Percentiles rank a stretch among this genome's conserved stretches.
These are phyloP conservation scores for Trichothecium sympodiale DNA, from an alignment of 2,329 filamentous ascomycete genomes.

Conservation along the genomic window DNA sequence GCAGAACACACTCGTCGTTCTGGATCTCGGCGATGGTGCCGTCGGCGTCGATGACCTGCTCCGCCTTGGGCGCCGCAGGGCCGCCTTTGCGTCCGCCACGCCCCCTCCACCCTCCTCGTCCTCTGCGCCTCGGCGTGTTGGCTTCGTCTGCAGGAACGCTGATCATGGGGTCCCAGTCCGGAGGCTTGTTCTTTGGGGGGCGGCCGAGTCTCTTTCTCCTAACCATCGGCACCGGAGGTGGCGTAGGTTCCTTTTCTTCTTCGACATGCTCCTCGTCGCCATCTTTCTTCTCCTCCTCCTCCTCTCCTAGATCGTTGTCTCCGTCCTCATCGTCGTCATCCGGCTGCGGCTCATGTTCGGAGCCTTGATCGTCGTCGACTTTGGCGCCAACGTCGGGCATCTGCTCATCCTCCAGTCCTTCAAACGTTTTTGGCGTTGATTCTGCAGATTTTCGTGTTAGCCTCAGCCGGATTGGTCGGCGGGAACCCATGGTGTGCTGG, in stretches of 20 bases:
- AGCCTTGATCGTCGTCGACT: slow-evolving; percentile 32
- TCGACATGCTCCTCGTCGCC: slow-evolving; percentile 29
- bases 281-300: slow-evolving; percentile 22
- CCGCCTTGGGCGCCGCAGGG: slow-evolving; percentile 62
- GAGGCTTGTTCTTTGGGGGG: slow-evolving; percentile 73
- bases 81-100: slow-evolving; percentile 57
- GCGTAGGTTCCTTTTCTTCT: slow-evolving; percentile 40
- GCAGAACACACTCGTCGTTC: slow-evolving; percentile 82
- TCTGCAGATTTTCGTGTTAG: slow-evolving; percentile 24
- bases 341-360: slow-evolving; percentile 17
- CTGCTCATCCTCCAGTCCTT: slow-evolving; percentile 27
- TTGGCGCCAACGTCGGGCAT: slow-evolving; percentile 22
- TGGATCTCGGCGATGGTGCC: slow-evolving; percentile 85
- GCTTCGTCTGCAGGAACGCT: slow-evolving; percentile 42
- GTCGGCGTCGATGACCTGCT: slow-evolving; percentile 85
- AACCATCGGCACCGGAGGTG: slow-evolving; percentile 50
- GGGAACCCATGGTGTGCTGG: not conserved
- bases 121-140: slow-evolving; percentile 47
- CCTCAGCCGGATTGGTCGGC: slow-evolving; percentile 16
- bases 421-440: slow-evolving; percentile 29
- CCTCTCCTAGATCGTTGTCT: slow-evolving; percentile 38
- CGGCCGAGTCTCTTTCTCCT: slow-evolving; percentile 72
- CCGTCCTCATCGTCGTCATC: slow-evolving; percentile 37
- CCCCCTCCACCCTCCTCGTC: slow-evolving; percentile 60
- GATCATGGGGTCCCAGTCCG: slow-evolving; percentile 62